A percentile compares a stretch with the other conserved stretches of the same genome.
Evolutionary conservation across 345 rosid genomes (phyloP).

Genomic region (Litchi chinensis): DNA sequence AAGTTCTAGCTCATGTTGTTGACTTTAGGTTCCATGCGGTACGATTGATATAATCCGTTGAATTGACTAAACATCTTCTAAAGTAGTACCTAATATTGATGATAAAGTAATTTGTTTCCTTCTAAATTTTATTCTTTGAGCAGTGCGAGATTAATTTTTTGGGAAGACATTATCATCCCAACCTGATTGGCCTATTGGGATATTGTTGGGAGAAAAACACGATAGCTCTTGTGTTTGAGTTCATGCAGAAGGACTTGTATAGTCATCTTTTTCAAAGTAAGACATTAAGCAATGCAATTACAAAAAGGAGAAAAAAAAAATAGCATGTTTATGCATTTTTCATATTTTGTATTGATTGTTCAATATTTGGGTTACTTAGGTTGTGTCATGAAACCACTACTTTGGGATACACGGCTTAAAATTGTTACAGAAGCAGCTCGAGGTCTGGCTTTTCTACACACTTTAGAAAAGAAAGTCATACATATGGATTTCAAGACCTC

Average conservation of each 20-base stretch:
- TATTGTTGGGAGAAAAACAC: conserved; percentile 76
- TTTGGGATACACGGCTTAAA: conserved; percentile 78
- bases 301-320: too few species aligned
- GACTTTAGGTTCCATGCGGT: too few species aligned
- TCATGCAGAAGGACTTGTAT: conserved; percentile 76
- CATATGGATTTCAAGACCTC: conserved; percentile 89
- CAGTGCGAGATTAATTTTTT: conserved; percentile 84
- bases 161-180: conserved; percentile 77
- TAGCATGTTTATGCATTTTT: background rate
- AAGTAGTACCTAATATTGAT: too few species aligned
- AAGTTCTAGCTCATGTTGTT: too few species aligned
- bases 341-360: conserved; percentile 2
- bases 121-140: conserved; percentile 7
- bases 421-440: conserved; percentile 81
- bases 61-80: too few species aligned
- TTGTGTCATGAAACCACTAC: conserved; percentile 55
- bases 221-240: conserved; percentile 83
- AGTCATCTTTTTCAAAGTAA: conserved; percentile 85
- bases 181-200: conserved; percentile 71
- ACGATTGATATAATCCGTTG: too few species aligned
- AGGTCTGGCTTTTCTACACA: conserved; percentile 77
- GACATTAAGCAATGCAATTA: conserved; percentile 17
- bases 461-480: conserved; percentile 72
- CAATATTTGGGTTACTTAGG: conserved; percentile 36
- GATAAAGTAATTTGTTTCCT: too few species aligned